Evolutionary conservation across 1,139 yeast genomes (phyloP).

Genomic region (Kluyveromyces marxianus): DNA sequence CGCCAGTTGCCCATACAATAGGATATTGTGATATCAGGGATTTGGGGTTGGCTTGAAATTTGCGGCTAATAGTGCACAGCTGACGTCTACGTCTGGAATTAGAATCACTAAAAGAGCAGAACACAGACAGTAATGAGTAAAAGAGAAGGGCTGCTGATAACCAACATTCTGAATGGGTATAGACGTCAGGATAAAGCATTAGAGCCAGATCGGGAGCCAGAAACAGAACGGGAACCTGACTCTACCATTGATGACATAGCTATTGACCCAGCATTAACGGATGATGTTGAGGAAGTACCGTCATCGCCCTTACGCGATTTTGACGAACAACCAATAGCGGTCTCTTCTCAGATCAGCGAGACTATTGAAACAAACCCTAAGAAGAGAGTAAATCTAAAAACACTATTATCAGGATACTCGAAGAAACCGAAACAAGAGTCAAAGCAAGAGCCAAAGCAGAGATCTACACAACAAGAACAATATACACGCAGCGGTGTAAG

Average conservation of each 20-base stretch:
- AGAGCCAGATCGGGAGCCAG: no score
- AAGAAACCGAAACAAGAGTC: neutral
- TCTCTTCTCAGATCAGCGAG: neutral
- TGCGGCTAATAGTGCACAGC: neutral
- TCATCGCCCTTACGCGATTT: neutral
- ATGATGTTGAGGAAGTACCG: slow-evolving; percentile 1
- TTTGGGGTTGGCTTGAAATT: no score
- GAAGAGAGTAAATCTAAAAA: neutral
- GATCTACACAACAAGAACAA: no score
- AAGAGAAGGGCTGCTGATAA: neutral
- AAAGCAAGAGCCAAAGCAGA: neutral
- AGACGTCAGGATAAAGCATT: neutral
- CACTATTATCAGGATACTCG: slow-evolving; percentile 2
- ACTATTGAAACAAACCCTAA: neutral
- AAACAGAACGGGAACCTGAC: neutral
- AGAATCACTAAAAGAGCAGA: neutral
- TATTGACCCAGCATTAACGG: slow-evolving; percentile 1
- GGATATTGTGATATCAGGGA: no score
- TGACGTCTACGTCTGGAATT: neutral
- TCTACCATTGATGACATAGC: neutral
- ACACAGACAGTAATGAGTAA: neutral
- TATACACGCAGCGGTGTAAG: neutral
- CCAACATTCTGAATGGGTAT: neutral
- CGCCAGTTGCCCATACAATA: no score
- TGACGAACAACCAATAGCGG: neutral